Base-by-base conservation (phyloP, 2,329 filamentous ascomycete genomes). In the Sclerotinia borealis region DNA sequence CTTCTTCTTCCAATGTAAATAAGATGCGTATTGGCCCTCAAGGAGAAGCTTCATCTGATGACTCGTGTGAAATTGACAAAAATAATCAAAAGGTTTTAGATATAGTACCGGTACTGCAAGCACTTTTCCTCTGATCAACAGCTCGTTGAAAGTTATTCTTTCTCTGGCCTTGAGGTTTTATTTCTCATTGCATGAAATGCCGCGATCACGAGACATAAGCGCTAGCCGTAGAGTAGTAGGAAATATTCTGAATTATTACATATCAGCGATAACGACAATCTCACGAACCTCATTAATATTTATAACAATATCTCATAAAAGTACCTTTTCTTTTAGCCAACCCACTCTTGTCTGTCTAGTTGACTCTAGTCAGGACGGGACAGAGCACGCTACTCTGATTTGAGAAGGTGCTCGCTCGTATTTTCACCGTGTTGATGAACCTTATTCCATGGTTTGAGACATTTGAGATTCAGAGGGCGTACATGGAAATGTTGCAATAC, bases 321-420 rank as follows among this genome's bases (percentile, higher is more conserved):
- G 54, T 45, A 25, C 39, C 27, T 56, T 29, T 19, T 19, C 22
- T 39, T 27, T 13, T 15, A 17, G 34, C 25, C 4, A 39, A 54
- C 39, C 51, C 51, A 43, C 25, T 58, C 39, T 45, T 45, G 47
- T 45, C 39, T 27, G 11, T 47, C 22, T 47, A 39, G 2, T n/a
- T n/a, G n/a, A n/a, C n/a, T n/a, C n/a, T 39, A 47, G n/a, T 22
- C 19, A 36, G 31, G 31, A 3, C 19, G n/a, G 39, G 27, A 43
- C 27, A 58, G 27, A 36, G 11, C 13, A 25, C 39, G 29, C 54
- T 58, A 58, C 29, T 47, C 54, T 58, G 8, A 22, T 58, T 45
- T n/a, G 36, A 45, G 54, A 58, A 58, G 54, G 27, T 56, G 54
- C 54, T 56, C 29, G 54, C 54, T 56, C 29, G 54, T 43, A n/a